phyloP scores from a whole-genome alignment of 2,329 filamentous ascomycete genomes.

The Penicillium digitatum region DNA sequence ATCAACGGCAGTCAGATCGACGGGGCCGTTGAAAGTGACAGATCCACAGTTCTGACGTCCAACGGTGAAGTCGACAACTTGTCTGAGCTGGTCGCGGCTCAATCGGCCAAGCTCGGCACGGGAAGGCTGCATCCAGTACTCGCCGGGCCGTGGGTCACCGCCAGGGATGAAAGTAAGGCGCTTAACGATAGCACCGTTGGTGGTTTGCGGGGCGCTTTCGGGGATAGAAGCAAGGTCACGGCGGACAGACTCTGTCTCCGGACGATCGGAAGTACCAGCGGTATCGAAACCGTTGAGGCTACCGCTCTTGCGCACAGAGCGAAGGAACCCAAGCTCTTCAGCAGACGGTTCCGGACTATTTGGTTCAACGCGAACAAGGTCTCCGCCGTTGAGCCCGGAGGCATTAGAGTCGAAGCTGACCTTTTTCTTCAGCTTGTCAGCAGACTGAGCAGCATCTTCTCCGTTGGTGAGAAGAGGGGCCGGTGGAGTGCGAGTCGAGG shows the following conservation, averaged over 20 bases:
- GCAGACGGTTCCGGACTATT: conserved; percentile 52
- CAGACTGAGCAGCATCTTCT: conserved; percentile 38
- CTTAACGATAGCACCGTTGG: conserved; percentile 35
- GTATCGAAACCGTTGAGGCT: conserved; percentile 45
- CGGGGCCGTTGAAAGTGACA: conserved; percentile 74
- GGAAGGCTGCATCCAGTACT: conserved; percentile 82
- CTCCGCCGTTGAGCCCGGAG: conserved; percentile 43
- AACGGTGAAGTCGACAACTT: conserved; percentile 70
- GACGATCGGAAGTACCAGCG: conserved; percentile 26
- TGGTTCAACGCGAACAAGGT: conserved; percentile 52
- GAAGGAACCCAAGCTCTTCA: conserved; percentile 58
- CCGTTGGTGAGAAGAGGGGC: conserved; percentile 32
- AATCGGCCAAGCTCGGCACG: conserved; percentile 72
- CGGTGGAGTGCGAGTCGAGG: conserved; percentile 30
- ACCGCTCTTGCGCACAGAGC: conserved; percentile 50
- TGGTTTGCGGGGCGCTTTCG: conserved; percentile 49
- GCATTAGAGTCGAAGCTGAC: conserved; percentile 83
- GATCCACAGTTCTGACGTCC: conserved; percentile 77
- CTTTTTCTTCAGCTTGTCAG: conserved; percentile 60
- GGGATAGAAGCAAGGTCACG: conserved; percentile 75
- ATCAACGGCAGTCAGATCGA: conserved; percentile 76
- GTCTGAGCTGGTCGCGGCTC: conserved; percentile 73
- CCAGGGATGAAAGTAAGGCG: conserved; percentile 29
- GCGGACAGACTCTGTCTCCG: conserved; percentile 68
- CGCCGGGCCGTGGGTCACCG: conserved; percentile 59